Base-by-base conservation (phyloP, 1,139 yeast genomes). In the Hansenula lynferdii region DNA sequence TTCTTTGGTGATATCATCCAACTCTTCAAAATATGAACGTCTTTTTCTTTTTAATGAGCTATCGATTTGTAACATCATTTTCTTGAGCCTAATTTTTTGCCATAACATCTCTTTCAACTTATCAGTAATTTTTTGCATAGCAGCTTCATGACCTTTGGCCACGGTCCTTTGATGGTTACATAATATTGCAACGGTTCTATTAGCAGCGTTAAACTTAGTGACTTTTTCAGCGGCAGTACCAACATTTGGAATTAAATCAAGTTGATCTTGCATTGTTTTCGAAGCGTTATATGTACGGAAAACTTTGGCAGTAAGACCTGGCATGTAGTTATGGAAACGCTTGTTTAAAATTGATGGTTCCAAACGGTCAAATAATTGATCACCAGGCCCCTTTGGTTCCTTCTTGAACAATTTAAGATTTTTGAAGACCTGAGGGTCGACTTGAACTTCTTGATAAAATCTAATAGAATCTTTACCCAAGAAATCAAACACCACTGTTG, bases 211-310 rank as follows among this genome's bases (percentile, higher is more conserved):
- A 63, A 84, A 90, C 47, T 77, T 80, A 40, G 89, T 81, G 37
- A 89, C 82, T 57, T 89, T 90, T 58, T 90, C 97, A 15, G 85
- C 81, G 12, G 87, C 84, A 0, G 96, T 80, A 27, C 97, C 97
- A 56, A 78, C 84, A 56, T 86, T 83, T 17, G 80, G 73, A 47
- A 90, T 87, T 54, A 80, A 65, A 57, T 86, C 96, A 43, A 90
- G 61, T 60, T 87, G 96, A 57, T 89, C 95, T 64, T 90, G 97
- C 97, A 90, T 89, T 3, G 97, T 89, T 58, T 86, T 85, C 2
- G 97, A 85, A 0, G 97, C 97, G 64, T 90, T 90, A 60, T 86
- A 92, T 0, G 97, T 90, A 79, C 97, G 95, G 72, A 92, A 92
- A 17, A 89, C 97, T 60, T 90, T 90, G 10, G 98, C 97, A 0